Conservation (phyloP, 2,329 filamentous ascomycete genomes). For the Aschersonia sp. region DNA sequence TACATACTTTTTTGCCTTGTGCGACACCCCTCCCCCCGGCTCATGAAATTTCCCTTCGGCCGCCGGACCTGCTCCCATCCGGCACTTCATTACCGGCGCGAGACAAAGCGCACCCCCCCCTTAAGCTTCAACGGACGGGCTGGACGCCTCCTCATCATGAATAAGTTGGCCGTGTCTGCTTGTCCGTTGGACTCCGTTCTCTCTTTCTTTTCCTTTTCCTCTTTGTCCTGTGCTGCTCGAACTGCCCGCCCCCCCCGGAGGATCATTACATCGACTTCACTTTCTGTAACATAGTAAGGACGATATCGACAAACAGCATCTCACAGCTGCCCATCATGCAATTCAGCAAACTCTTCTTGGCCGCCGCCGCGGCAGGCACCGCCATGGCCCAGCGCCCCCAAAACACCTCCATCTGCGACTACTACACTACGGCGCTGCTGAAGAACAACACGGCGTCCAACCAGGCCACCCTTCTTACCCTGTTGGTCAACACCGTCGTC, state of each 20-base stretch:
- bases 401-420: constrained; percentile 43
- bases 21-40: too few species aligned
- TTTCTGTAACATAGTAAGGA: not conserved
- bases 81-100: not conserved
- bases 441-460: constrained; percentile 44
- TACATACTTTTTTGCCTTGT: not conserved
- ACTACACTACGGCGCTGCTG: constrained; percentile 46
- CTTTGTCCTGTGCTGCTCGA: not conserved
- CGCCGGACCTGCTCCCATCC: not conserved
- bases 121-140: not conserved
- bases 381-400: constrained; percentile 28
- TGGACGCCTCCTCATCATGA: not conserved
- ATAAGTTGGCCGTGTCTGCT: constrained; percentile 1
- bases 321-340: constrained; percentile 9
- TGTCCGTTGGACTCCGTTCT: not conserved
- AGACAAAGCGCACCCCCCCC: not conserved
- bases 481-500: constrained; percentile 48
- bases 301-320: not conserved
- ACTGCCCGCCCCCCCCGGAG: too few species aligned
- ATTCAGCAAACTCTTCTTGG: constrained; percentile 9
- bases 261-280: not conserved
- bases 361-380: constrained; percentile 8
- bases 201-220: not conserved
- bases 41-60: not conserved
- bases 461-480: constrained; percentile 38